phyloP scores from a whole-genome alignment of 2,329 filamentous ascomycete genomes.

The Alternaria ventricosa region DNA sequence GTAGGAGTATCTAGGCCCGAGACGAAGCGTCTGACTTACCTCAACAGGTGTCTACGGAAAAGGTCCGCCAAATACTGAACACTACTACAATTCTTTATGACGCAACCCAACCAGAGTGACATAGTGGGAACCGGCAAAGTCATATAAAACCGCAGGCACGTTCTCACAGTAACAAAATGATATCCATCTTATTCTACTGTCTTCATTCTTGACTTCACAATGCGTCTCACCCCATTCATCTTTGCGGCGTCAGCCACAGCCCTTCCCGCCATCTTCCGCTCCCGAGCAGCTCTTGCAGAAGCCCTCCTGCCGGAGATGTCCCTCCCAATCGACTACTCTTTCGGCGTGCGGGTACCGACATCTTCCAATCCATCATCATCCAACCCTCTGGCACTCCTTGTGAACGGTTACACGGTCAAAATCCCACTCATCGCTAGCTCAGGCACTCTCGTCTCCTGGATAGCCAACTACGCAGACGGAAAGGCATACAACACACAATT shows the following conservation, averaged over 20 bases:
- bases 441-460: background rate
- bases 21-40: background rate
- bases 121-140: too few species aligned
- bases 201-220: background rate
- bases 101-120: background rate
- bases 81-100: background rate
- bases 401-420: background rate
- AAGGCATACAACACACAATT: background rate
- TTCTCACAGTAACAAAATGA: background rate
- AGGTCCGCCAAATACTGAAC: too few species aligned
- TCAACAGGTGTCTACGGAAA: background rate
- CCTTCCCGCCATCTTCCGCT: background rate
- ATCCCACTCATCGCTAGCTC: background rate
- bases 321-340: background rate
- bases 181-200: background rate
- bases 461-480: conserved; percentile 1
- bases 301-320: background rate
- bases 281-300: background rate
- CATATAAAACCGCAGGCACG: background rate
- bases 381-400: background rate
- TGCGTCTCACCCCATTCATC: background rate
- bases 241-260: background rate
- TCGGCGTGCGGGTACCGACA: background rate
- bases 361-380: background rate
- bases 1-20: background rate